Percentiles rank a stretch among this genome's conserved stretches.
Evolutionary conservation across 257 asterid species (phyloP).

Genomic region (Capsicum rhomboideum): DNA sequence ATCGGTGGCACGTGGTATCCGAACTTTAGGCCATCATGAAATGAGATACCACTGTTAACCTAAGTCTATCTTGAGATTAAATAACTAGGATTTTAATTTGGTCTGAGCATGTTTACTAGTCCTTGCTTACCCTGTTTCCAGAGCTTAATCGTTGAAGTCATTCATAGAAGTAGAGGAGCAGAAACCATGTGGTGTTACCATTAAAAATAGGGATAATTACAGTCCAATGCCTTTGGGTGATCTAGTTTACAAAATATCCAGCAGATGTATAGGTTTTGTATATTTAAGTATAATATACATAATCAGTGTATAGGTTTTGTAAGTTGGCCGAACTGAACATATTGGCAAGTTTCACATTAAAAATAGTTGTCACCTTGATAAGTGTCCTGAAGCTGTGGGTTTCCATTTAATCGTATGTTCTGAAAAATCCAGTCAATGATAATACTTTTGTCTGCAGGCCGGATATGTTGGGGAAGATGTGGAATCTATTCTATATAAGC

Average conservation of each 20-base stretch:
- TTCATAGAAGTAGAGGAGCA: not conserved
- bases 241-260: not conserved
- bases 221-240: not conserved
- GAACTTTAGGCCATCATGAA: not conserved
- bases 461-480: conserved; percentile 99
- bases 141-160: not conserved
- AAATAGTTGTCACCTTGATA: not conserved
- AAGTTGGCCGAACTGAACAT: not conserved
- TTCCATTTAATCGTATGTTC: not conserved
- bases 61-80: not conserved
- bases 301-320: not conserved
- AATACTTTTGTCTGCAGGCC: conserved; percentile 53
- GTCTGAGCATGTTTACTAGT: not conserved
- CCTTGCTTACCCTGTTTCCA: not conserved
- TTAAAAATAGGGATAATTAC: not conserved
- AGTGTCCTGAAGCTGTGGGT: not conserved
- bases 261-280: not conserved
- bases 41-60: not conserved
- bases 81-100: not conserved
- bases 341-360: not conserved
- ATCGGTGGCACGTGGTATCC: not conserved
- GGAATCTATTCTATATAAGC: conserved; percentile 94
- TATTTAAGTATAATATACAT: not conserved
- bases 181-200: not conserved
- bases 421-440: not conserved